Conservation (phyloP, 805 yeast species). For the Tetrapisispora taiwanensis region DNA sequence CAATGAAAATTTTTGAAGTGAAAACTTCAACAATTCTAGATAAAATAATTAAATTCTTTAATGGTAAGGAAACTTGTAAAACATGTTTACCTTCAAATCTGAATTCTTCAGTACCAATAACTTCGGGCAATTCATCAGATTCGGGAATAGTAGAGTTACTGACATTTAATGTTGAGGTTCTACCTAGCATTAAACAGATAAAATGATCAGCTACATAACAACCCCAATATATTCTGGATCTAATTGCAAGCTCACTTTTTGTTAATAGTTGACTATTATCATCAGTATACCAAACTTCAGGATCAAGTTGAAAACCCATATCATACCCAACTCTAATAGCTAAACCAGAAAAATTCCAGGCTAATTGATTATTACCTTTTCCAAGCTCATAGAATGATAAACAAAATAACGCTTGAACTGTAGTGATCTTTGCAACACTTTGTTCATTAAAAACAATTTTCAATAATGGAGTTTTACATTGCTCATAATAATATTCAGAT, state of each 20-base stretch:
- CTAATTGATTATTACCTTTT: constrained; percentile 45
- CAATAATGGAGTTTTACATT: constrained; percentile 36
- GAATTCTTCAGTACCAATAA: constrained; percentile 53
- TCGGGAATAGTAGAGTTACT: constrained; percentile 53
- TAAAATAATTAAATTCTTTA: constrained; percentile 36
- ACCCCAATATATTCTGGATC: constrained; percentile 59
- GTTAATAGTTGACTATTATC: constrained; percentile 29
- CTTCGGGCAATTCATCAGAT: constrained; percentile 48
- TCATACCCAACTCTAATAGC: constrained; percentile 59
- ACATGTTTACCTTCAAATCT: constrained; percentile 30
- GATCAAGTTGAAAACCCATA: constrained; percentile 53
- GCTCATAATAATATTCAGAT: constrained; percentile 37
- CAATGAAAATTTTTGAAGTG: constrained; percentile 28
- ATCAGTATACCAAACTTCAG: constrained; percentile 45
- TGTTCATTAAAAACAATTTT: constrained; percentile 31
- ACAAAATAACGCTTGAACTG: constrained; percentile 48
- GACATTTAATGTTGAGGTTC: constrained; percentile 46
- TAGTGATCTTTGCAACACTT: constrained; percentile 36
- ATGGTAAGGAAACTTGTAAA: constrained; percentile 26
- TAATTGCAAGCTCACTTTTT: constrained; percentile 44
- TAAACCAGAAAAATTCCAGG: constrained; percentile 55
- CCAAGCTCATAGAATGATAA: constrained; percentile 54
- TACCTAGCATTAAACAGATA: constrained; percentile 47
- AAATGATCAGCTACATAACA: constrained; percentile 56
- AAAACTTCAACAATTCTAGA: constrained; percentile 32